A percentile compares a stretch with the other conserved stretches of the same genome.
Evolutionary conservation across 2,329 filamentous ascomycete species (phyloP).

Genomic region (Aureobasidium melanogenum): DNA sequence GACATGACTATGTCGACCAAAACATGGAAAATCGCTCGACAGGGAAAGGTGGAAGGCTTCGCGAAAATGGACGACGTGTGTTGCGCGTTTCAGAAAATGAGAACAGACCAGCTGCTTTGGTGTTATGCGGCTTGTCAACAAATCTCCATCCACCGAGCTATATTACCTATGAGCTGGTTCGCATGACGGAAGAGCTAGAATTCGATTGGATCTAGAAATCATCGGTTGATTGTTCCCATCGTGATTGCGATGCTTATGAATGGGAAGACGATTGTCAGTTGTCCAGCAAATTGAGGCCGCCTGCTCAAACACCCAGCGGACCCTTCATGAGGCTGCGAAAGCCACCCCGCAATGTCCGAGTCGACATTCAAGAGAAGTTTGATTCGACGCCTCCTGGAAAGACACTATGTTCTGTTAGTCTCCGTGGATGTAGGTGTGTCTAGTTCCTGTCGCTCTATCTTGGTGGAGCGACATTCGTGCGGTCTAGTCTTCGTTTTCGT

Average conservation of each 20-base stretch:
- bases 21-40: neutral
- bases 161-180: neutral
- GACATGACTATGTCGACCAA: neutral
- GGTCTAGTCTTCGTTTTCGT: neutral
- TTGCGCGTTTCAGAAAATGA: slow-evolving; percentile 5
- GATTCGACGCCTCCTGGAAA: neutral
- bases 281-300: neutral
- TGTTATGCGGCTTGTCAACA: neutral
- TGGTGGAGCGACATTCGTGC: neutral
- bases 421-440: neutral
- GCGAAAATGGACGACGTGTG: neutral
- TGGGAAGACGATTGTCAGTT: neutral
- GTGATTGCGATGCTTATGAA: neutral
- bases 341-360: neutral
- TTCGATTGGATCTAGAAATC: neutral
- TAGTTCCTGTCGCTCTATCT: neutral
- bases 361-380: neutral
- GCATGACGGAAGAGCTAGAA: neutral
- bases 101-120: slow-evolving; percentile 3
- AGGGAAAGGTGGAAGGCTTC: neutral
- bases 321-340: neutral
- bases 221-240: neutral
- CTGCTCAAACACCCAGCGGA: neutral
- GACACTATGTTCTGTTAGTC: neutral
- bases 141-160: neutral